These are phyloP conservation scores for Rutidosis leptorrhynchoides DNA, from an alignment of 129 eudicot genomes.

Conservation along the genomic window DNA sequence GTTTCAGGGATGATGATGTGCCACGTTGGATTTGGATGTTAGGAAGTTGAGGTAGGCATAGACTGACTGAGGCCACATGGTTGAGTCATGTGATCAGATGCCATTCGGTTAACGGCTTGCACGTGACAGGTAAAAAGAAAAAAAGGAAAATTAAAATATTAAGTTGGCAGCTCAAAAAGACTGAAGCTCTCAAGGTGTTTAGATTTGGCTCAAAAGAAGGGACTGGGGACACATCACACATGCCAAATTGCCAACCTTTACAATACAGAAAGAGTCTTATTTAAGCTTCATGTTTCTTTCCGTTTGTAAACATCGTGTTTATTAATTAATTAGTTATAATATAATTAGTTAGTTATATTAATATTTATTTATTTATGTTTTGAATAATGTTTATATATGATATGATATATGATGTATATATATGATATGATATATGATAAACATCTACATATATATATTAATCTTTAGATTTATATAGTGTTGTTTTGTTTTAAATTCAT, in stretches of 20 bases:
- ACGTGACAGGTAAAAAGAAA: constrained; percentile 37
- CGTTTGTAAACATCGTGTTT: constrained; percentile 27
- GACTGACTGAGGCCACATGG: constrained; percentile 57
- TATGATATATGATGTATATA: no score
- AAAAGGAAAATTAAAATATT: background rate
- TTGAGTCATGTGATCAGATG: constrained; percentile 64
- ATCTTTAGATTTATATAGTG: no score
- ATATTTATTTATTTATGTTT: no score
- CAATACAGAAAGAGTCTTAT: constrained; percentile 10
- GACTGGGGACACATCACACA: no score
- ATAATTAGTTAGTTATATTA: no score
- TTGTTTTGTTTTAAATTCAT: no score
- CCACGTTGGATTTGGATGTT: constrained; percentile 23
- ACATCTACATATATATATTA: no score
- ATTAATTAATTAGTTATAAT: background rate
- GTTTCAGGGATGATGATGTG: constrained; percentile 23
- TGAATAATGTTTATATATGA: no score
- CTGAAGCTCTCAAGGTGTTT: background rate
- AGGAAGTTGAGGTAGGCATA: constrained; percentile 7
- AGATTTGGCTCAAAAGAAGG: constrained; percentile 24
- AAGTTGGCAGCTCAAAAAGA: constrained; percentile 26
- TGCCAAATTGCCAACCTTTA: constrained; percentile 20
- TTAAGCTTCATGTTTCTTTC: constrained; percentile 27
- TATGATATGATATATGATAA: no score
- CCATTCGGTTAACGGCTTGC: constrained; percentile 42